Conservation (phyloP, 768 basidiomycete species). For the Tulasnella sp. region DNA sequence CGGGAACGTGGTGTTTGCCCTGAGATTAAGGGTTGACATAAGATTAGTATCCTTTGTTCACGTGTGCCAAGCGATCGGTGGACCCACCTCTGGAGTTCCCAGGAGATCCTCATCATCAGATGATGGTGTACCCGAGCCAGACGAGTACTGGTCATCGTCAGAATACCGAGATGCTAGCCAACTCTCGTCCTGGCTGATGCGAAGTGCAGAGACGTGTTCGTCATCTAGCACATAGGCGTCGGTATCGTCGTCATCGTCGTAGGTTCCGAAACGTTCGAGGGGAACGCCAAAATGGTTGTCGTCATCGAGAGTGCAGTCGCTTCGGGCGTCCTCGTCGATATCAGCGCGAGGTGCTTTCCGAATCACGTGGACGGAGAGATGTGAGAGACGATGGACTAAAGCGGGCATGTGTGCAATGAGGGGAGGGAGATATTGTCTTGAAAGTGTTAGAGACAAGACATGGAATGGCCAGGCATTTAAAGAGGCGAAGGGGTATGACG, state of each 20-base stretch:
- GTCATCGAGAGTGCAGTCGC: conserved; percentile 13
- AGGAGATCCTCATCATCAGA: too few relatives aligned
- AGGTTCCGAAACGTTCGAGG: conserved; percentile 9
- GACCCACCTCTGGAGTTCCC: too few relatives aligned
- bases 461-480: too few relatives aligned
- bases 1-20: neutral
- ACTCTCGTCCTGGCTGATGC: conserved; percentile 2
- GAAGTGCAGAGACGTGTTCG: neutral
- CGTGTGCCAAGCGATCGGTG: too few relatives aligned
- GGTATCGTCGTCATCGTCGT: neutral
- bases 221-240: neutral
- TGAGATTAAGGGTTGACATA: neutral
- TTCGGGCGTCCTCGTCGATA: conserved; percentile 1
- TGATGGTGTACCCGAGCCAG: too few relatives aligned
- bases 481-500: too few relatives aligned
- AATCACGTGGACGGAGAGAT: neutral
- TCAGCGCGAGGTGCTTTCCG: neutral
- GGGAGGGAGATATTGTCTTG: too few relatives aligned
- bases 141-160: neutral
- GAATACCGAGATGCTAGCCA: conserved; percentile 10
- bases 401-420: neutral
- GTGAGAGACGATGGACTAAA: neutral
- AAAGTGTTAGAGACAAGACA: too few relatives aligned
- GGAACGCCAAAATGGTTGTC: conserved; percentile 9
- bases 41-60: too few relatives aligned